phyloP scores from a whole-genome alignment of 2,329 filamentous ascomycete genomes.

The Aspergillus tamarii region DNA sequence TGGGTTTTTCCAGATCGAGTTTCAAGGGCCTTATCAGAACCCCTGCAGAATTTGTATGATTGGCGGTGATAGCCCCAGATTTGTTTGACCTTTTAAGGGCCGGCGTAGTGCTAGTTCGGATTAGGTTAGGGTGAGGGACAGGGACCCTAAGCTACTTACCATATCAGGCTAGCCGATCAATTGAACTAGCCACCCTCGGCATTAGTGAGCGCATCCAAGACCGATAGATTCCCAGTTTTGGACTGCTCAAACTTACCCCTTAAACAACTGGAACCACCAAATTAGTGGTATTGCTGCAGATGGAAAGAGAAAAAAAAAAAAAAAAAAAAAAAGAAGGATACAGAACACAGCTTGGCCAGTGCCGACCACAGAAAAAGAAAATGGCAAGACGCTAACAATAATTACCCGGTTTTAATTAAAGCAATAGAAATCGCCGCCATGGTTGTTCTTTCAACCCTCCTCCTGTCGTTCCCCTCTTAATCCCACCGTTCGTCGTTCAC shows the following conservation, averaged over 20 bases:
- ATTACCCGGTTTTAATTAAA: constrained; percentile 13
- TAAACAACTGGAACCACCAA: background rate
- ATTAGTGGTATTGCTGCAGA: constrained; percentile 2
- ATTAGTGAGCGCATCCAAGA: background rate
- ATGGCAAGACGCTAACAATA: constrained; percentile 6
- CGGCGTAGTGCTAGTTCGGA: background rate
- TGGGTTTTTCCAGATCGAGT: background rate
- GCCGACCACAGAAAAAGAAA: background rate
- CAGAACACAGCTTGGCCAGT: background rate
- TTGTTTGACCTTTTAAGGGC: constrained; percentile 6
- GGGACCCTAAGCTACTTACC: background rate
- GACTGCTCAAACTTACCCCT: constrained; percentile 1
- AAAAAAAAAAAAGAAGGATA: too few relatives aligned
- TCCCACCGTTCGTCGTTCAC: constrained; percentile 3
- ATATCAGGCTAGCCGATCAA: background rate
- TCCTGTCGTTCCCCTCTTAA: constrained; percentile 13
- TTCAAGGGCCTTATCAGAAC: background rate
- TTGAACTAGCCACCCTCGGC: background rate
- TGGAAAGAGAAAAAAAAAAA: constrained; percentile 1
- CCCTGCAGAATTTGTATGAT: constrained; percentile 1
- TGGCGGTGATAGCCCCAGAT: constrained; percentile 4
- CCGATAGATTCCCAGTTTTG: constrained; percentile 3
- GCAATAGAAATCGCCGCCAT: constrained; percentile 6
- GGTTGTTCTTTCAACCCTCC: constrained; percentile 4
- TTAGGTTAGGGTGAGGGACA: background rate